phyloP scores from a whole-genome alignment of 1,284 basidiomycete genomes.

The Moniliella sp. region DNA sequence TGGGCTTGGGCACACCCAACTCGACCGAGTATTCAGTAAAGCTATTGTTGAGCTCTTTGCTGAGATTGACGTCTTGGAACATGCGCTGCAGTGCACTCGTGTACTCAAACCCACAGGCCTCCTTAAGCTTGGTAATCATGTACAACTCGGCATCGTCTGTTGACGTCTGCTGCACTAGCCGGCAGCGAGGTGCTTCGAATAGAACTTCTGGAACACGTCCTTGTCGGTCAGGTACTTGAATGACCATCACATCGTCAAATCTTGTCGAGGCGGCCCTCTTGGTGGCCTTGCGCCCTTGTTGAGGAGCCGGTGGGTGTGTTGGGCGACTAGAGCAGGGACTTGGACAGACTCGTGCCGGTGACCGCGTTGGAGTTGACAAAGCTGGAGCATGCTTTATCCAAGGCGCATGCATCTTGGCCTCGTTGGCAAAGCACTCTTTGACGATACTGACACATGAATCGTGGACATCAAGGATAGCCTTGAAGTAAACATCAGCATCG shows the following conservation, averaged over 20 bases:
- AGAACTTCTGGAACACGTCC: constrained; percentile 98
- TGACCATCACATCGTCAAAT: too few species aligned
- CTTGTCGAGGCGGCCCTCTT: constrained; percentile 71
- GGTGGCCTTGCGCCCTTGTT: constrained; percentile 76
- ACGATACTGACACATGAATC: constrained; percentile 78
- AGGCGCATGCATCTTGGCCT: constrained; percentile 83
- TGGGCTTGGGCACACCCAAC: constrained; percentile 35
- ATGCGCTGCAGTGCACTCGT: constrained; percentile 92
- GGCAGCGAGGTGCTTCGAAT: constrained; percentile 88
- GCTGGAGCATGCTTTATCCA: constrained; percentile 79
- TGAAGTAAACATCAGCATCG: constrained; percentile 74
- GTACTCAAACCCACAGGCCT: constrained; percentile 93
- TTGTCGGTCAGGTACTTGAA: constrained; percentile 99
- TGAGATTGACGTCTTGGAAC: constrained; percentile 93
- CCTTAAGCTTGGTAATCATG: constrained; percentile 97
- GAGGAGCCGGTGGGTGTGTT: constrained; percentile 72
- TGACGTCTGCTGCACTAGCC: constrained; percentile 77
- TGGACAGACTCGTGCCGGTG: constrained; percentile 35
- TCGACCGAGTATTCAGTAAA: constrained; percentile 82
- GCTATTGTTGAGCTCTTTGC: constrained; percentile 81
- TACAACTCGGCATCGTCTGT: constrained; percentile 90
- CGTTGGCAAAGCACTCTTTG: constrained; percentile 67
- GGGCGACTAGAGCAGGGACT: constrained; percentile 86
- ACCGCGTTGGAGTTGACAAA: constrained; percentile 88
- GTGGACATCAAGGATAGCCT: constrained; percentile 73